Percentiles rank a stretch among this genome's conserved stretches.
Evolutionary conservation across 148 eudicot genomes (phyloP).

Genomic region (Vaccinium macrocarpon): DNA sequence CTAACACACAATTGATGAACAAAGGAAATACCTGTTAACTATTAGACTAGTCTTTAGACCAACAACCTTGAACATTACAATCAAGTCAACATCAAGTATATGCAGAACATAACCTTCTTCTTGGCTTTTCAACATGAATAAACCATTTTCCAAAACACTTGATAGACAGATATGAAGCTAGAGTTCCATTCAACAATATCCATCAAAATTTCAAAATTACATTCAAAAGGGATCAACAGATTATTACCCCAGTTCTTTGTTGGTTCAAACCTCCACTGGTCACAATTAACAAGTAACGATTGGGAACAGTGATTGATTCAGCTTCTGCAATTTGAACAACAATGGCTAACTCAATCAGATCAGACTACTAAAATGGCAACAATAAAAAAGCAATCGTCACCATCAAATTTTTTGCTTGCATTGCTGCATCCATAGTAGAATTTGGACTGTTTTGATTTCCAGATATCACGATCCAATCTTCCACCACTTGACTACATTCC

Average conservation of each 20-base stretch:
- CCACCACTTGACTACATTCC: slow-evolving; percentile 56
- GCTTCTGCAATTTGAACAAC: slow-evolving; percentile 49
- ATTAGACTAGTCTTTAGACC: background rate
- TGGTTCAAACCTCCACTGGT: slow-evolving; percentile 98
- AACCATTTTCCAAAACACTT: background rate
- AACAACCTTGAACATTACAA: background rate
- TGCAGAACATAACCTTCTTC: background rate
- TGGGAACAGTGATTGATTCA: slow-evolving; percentile 46
- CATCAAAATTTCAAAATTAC: background rate
- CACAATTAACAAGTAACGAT: slow-evolving; percentile 73
- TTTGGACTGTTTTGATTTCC: slow-evolving; percentile 65
- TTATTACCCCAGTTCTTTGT: slow-evolving; percentile 95
- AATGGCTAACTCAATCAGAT: background rate
- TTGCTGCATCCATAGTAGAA: slow-evolving; percentile 78
- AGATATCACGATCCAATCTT: slow-evolving; percentile 52
- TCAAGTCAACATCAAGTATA: background rate
- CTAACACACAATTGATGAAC: background rate
- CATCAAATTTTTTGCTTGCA: slow-evolving; percentile 64
- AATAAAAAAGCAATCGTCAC: slow-evolving; percentile 30
- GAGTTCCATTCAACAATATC: background rate
- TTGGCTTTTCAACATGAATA: background rate
- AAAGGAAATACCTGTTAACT: background rate
- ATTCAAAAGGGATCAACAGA: background rate
- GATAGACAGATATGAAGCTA: background rate
- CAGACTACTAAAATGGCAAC: background rate